Conservation (phyloP, 129 eudicot genomes). For the Oenanthe sinensis region DNA sequence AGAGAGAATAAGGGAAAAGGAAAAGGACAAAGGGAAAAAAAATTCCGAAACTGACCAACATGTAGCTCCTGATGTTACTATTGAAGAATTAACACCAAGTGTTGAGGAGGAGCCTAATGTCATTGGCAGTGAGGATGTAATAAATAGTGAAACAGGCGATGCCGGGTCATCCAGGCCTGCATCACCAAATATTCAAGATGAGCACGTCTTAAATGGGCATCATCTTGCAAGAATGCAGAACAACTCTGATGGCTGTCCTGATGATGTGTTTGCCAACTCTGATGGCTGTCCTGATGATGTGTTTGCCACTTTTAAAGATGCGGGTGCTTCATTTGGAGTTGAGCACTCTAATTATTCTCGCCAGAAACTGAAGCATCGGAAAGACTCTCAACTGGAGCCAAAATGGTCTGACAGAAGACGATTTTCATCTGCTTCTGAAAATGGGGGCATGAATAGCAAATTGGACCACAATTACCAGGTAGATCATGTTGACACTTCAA, state of each 20-base stretch:
- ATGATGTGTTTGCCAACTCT: constrained; percentile 23
- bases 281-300: constrained; percentile 37
- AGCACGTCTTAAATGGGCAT: constrained; percentile 29
- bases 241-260: constrained; percentile 31
- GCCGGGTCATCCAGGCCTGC: constrained; percentile 31
- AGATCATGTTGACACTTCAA: constrained; percentile 46
- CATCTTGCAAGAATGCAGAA: constrained; percentile 14
- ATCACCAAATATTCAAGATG: constrained; percentile 45
- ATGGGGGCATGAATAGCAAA: constrained; percentile 40
- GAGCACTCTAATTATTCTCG: constrained; percentile 39
- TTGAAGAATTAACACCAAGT: constrained; percentile 29
- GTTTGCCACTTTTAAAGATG: constrained; percentile 28
- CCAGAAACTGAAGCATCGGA: constrained; percentile 43
- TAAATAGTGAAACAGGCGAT: constrained; percentile 42
- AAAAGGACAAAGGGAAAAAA: constrained; percentile 55
- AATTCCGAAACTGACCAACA: constrained; percentile 25
- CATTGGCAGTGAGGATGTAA: constrained; percentile 25
- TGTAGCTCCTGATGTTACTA: constrained; percentile 21
- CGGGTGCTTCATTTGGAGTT: constrained; percentile 24
- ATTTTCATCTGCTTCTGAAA: constrained; percentile 37
- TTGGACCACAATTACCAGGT: constrained; percentile 45
- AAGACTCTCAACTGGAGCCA: constrained; percentile 27
- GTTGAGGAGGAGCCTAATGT: constrained; percentile 34
- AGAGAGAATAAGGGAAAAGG: constrained; percentile 74
- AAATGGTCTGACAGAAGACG: constrained; percentile 59